phyloP scores from a whole-genome alignment of 805 yeast genomes.

The Candida ovalis region DNA sequence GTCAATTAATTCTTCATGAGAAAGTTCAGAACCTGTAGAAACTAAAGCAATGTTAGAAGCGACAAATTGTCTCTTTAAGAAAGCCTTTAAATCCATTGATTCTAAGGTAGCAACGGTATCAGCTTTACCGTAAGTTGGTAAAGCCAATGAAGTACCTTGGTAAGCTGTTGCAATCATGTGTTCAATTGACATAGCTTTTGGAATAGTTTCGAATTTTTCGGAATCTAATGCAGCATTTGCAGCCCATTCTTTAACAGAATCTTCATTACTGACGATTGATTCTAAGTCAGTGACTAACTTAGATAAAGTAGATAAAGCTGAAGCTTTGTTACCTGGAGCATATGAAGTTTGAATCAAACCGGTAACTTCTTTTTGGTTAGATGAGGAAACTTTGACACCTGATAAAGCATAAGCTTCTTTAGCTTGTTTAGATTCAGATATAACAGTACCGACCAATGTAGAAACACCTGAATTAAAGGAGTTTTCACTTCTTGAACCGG shows the following conservation, averaged over 20 bases:
- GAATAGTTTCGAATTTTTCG: slow-evolving; percentile 51
- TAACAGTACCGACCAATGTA: slow-evolving; percentile 52
- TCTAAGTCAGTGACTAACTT: slow-evolving; percentile 36
- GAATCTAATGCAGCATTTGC: slow-evolving; percentile 43
- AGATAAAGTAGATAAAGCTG: slow-evolving; percentile 52
- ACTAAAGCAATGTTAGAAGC: slow-evolving; percentile 67
- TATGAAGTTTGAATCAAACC: slow-evolving; percentile 59
- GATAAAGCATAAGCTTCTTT: slow-evolving; percentile 34
- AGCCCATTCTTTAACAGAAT: slow-evolving; percentile 44
- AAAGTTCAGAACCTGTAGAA: slow-evolving; percentile 56
- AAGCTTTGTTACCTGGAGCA: slow-evolving; percentile 49
- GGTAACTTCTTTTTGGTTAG: slow-evolving; percentile 60
- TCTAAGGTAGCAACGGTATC: slow-evolving; percentile 61
- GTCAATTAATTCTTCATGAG: slow-evolving; percentile 67
- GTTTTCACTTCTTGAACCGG: slow-evolving; percentile 79
- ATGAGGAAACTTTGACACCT: slow-evolving; percentile 56
- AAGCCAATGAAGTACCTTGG: slow-evolving; percentile 78
- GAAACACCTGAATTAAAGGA: slow-evolving; percentile 81
- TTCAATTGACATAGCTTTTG: slow-evolving; percentile 58
- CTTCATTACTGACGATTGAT: slow-evolving; percentile 38
- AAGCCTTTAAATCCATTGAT: slow-evolving; percentile 52
- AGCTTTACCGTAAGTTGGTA: slow-evolving; percentile 72
- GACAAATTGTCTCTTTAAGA: slow-evolving; percentile 53
- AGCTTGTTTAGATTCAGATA: slow-evolving; percentile 35
- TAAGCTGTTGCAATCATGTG: slow-evolving; percentile 81